Percentiles rank a stretch among this genome's conserved stretches.
These are phyloP conservation scores for Zizania latifolia DNA, from an alignment of 176 grass and related monocot genomes.

Conservation along the genomic window DNA sequence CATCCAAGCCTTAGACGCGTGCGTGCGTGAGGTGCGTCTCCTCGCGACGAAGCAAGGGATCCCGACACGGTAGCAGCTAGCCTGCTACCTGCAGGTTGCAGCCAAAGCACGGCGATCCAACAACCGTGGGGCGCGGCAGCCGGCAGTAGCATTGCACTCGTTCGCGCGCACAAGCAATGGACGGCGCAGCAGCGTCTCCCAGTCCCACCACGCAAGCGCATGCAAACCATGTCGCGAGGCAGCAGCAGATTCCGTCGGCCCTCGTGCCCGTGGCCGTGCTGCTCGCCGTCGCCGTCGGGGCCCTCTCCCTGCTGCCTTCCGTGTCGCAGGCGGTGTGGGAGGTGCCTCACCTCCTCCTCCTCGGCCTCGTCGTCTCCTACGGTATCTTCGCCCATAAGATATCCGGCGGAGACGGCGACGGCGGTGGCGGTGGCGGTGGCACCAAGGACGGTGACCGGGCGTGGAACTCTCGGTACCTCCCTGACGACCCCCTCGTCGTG, in stretches of 20 bases:
- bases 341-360: conserved; percentile 58
- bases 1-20: conserved; percentile 24
- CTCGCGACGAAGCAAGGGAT: conserved; percentile 53
- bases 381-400: conserved; percentile 52
- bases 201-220: neutral
- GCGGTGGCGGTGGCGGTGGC: neutral
- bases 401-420: neutral
- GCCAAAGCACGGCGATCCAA: conserved; percentile 36
- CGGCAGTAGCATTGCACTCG: neutral
- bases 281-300: conserved; percentile 36
- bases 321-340: conserved; percentile 61
- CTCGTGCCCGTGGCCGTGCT: conserved; percentile 38
- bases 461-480: conserved; percentile 56
- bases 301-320: conserved; percentile 47
- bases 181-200: neutral
- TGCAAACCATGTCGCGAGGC: neutral
- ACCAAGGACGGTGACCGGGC: conserved; percentile 17
- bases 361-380: conserved; percentile 62
- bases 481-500: conserved; percentile 48
- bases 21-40: conserved; percentile 1
- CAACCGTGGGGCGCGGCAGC: neutral
- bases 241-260: neutral
- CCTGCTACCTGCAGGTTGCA: neutral
- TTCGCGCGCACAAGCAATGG: conserved; percentile 25
- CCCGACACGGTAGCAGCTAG: conserved; percentile 15